phyloP scores from a whole-genome alignment of 179 eudicot genomes.

The Beta lomatogona region DNA sequence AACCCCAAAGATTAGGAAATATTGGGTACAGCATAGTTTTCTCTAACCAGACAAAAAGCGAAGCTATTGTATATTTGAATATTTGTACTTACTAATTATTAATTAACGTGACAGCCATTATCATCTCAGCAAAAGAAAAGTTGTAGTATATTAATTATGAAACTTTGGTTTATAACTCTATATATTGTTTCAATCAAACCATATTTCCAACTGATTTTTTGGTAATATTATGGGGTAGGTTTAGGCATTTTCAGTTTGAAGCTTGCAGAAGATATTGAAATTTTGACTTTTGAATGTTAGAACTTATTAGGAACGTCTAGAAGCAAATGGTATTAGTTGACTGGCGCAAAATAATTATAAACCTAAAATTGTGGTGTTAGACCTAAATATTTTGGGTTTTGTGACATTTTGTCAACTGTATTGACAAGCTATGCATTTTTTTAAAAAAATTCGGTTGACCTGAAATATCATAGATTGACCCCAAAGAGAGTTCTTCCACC shows the following conservation, averaged over 20 bases:
- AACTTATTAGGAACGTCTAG: neutral
- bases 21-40: neutral
- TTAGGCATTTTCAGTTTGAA: neutral
- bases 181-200: too few relatives aligned
- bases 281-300: neutral
- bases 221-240: too few relatives aligned
- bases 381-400: conserved; percentile 10
- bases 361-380: neutral
- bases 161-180: neutral
- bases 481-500: too few relatives aligned
- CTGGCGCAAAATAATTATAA: too few relatives aligned
- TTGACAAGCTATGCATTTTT: neutral
- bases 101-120: conserved; percentile 16
- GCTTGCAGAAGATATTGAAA: neutral
- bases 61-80: neutral
- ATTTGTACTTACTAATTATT: neutral
- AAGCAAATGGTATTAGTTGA: too few relatives aligned
- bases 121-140: neutral
- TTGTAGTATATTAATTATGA: too few relatives aligned
- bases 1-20: conserved; percentile 1
- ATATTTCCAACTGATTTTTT: too few relatives aligned
- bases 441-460: too few relatives aligned
- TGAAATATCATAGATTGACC: too few relatives aligned
- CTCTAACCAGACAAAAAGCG: conserved; percentile 18
- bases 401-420: conserved; percentile 2